Conservation (phyloP, 495 filamentous ascomycete species). For the Penicillium mononematosum region DNA sequence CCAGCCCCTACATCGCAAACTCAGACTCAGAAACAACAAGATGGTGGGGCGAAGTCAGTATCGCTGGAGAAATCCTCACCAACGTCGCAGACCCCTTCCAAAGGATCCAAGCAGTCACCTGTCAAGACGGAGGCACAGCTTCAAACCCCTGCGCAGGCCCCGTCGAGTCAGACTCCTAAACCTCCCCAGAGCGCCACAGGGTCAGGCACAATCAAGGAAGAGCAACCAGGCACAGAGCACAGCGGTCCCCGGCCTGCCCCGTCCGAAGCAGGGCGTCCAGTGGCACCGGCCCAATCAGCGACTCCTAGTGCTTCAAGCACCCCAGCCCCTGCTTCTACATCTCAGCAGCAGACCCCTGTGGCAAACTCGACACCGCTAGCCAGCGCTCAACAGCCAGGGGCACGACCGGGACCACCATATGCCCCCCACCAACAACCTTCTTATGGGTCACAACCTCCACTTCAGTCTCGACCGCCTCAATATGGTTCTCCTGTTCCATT, state of each 20-base stretch:
- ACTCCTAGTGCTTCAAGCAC: slow-evolving; percentile 29
- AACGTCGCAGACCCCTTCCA: slow-evolving; percentile 23
- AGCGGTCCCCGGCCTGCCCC: slow-evolving; percentile 15
- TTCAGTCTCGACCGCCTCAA: slow-evolving; percentile 42
- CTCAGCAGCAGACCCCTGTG: slow-evolving; percentile 28
- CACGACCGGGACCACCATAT: slow-evolving; percentile 32
- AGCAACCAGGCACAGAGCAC: slow-evolving; percentile 22
- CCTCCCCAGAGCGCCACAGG: slow-evolving; percentile 17
- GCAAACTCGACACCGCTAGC: slow-evolving; percentile 18
- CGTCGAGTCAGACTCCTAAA: slow-evolving; percentile 7
- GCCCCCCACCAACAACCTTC: slow-evolving; percentile 34
- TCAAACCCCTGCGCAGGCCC: slow-evolving; percentile 21
- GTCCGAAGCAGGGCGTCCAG: slow-evolving; percentile 20
- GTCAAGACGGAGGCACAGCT: slow-evolving; percentile 22
- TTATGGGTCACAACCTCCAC: slow-evolving; percentile 35
- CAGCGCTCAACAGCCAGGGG: slow-evolving; percentile 23
- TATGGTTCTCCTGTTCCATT: slow-evolving; percentile 38
- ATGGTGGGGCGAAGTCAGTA: slow-evolving; percentile 27
- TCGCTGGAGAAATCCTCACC: slow-evolving; percentile 35
- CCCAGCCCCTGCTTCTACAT: slow-evolving; percentile 16
- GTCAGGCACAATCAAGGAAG: slow-evolving; percentile 36
- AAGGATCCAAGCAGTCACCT: slow-evolving; percentile 28
- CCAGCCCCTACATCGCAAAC: slow-evolving; percentile 29
- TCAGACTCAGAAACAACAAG: slow-evolving; percentile 27
- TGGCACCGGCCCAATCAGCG: slow-evolving; percentile 17